Evolutionary conservation across 2,329 filamentous ascomycete species (phyloP).

Genomic region (Alternaria triticina): DNA sequence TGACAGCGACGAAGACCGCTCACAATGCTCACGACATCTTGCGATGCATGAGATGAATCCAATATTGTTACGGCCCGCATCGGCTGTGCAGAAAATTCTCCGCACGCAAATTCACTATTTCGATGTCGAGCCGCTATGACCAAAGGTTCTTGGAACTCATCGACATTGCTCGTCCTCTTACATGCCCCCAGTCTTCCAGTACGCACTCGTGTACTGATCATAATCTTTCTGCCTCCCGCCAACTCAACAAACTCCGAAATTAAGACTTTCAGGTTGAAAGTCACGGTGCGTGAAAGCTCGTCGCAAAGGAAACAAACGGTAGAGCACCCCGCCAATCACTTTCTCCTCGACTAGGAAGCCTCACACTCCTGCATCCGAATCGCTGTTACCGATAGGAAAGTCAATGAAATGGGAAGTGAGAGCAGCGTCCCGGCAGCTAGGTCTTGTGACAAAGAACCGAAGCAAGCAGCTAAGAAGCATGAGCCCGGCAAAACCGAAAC

Average conservation of each 20-base stretch:
- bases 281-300: background rate
- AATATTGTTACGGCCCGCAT: background rate
- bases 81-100: background rate
- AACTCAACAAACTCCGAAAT: no score
- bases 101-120: background rate
- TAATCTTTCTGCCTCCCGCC: background rate
- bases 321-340: background rate
- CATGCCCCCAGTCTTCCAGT: background rate
- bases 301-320: background rate
- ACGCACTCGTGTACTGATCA: background rate
- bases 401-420: background rate
- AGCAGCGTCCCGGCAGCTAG: background rate
- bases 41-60: background rate
- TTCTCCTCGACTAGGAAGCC: background rate
- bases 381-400: background rate
- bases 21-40: background rate
- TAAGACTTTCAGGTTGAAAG: background rate
- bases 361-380: background rate
- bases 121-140: background rate
- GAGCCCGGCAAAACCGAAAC: background rate
- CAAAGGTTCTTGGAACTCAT: rapidly evolving
- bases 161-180: background rate
- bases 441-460: background rate
- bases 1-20: background rate
- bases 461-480: background rate